Evolutionary conservation across 345 rosid genomes (phyloP), one percentile per base, ranked within the genome.

Genomic region (Citropsis articulata): DNA sequence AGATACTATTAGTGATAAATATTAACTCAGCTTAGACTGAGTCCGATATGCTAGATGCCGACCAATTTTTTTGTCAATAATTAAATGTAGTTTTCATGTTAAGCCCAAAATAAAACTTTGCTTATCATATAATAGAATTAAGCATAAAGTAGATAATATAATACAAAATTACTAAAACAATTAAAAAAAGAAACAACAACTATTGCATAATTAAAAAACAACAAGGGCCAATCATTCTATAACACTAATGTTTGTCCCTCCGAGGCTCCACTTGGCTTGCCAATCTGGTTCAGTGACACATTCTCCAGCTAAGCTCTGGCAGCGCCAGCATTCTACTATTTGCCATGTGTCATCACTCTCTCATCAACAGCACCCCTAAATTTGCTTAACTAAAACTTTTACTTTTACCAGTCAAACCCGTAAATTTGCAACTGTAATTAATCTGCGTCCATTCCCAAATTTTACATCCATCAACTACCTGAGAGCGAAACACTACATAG

Each of bases 351-450:
- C 77, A 53, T 30, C 50, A 42, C 42, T n/a, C 65, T 9, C 22
- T n/a, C 50, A 13, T 67, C 36, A 73, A 61, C 3, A 7, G 21
- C 24, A 6, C 66, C 22, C 73, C 66, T 28, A 71, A 45, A 57
- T 59, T 55, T 36, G n/a, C 38, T 64, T 28, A 55, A 48, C 75
- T 19, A 22, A 22, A 38, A 53, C 38, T 35, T 66, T 14, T 53
- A 25, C 78, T 75, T 73, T 53, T 48, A 27, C n/a, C 56, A 57
- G 76, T 69, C 76, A 62, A 74, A 53, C 65, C 73, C 60, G 10
- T 5, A 33, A 65, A n/a, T 55, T 71, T 14, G 73, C 48, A 53
- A 48, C 75, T 57, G 63, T 13, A 56, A 14, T 12, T 5, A 27
- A 22, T 45, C 50, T 24, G 16, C 22, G n/a, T 27, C 42, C 35